These are phyloP conservation scores for Pyrus bretschneideri DNA, from an alignment of 306 rosid genomes.

Conservation along the genomic window DNA sequence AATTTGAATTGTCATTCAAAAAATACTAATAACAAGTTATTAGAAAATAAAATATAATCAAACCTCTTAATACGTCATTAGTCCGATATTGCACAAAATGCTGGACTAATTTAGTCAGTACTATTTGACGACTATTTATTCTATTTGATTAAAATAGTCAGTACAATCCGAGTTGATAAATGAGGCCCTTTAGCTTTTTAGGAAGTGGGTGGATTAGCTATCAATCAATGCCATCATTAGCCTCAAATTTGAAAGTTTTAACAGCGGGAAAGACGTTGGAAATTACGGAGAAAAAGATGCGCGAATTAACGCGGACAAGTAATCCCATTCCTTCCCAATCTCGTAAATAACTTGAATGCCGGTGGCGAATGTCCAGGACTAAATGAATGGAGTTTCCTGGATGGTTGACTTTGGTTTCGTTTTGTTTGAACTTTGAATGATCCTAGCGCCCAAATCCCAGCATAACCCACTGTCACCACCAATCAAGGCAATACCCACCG, in stretches of 20 bases:
- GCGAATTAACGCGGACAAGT: constrained; percentile 44
- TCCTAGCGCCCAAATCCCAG: constrained; percentile 28
- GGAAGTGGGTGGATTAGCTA: background rate
- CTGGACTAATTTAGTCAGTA: no score
- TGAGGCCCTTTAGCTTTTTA: no score
- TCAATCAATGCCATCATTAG: background rate
- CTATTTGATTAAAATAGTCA: no score
- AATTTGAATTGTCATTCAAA: no score
- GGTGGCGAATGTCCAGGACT: background rate
- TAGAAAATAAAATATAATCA: no score
- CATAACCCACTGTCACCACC: background rate
- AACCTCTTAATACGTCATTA: no score
- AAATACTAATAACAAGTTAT: no score
- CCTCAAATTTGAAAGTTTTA: background rate
- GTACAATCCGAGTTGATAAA: no score
- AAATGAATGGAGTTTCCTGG: constrained; percentile 24
- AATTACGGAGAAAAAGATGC: constrained; percentile 24
- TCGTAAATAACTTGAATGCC: constrained; percentile 21
- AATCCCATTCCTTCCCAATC: background rate
- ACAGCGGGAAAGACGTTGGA: constrained; percentile 7
- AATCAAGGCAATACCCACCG: background rate
- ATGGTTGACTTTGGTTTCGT: background rate
- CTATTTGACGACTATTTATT: no score
- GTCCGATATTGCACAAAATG: rapidly evolving
- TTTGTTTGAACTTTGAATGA: constrained; percentile 36